These are phyloP conservation scores for Cryptomeria japonica DNA, from an alignment of 75 land plant species.

Conservation along the genomic window DNA sequence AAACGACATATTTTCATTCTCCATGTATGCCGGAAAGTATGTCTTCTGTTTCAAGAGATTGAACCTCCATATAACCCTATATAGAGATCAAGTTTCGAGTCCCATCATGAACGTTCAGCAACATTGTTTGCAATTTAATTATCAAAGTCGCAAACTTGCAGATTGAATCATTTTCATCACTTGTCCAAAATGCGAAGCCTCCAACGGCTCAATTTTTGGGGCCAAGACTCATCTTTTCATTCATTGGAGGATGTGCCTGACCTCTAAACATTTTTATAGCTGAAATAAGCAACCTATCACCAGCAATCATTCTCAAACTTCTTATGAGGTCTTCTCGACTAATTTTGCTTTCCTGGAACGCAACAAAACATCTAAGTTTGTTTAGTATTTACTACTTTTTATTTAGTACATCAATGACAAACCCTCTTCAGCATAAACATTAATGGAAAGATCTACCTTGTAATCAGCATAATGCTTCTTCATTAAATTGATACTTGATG, in stretches of 20 bases:
- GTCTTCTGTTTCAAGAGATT: not conserved
- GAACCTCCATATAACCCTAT: not conserved
- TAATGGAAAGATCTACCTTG: slow-evolving; percentile 31
- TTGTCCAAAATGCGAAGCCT: not conserved
- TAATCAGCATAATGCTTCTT: slow-evolving; percentile 21
- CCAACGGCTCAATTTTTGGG: not conserved
- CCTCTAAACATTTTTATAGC: slow-evolving; percentile 24
- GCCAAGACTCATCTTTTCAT: not conserved
- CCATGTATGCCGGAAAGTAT: not conserved
- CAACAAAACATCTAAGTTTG: not conserved
- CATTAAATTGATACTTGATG: slow-evolving; percentile 20
- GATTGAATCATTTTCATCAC: not conserved
- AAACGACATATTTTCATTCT: not conserved
- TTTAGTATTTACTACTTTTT: not conserved
- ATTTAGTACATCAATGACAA: not conserved
- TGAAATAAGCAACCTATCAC: slow-evolving; percentile 48
- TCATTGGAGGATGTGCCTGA: not conserved
- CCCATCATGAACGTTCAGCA: not conserved
- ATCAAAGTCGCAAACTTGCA: not conserved
- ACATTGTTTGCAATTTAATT: not conserved
- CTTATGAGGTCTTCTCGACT: slow-evolving; percentile 41
- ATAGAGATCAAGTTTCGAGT: not conserved
- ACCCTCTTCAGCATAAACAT: not conserved
- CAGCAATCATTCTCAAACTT: slow-evolving; percentile 38
- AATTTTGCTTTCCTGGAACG: slow-evolving; percentile 51